Evolutionary conservation across 2,329 filamentous ascomycete genomes (phyloP).

Genomic region (Tolypocladium endophyticum): DNA sequence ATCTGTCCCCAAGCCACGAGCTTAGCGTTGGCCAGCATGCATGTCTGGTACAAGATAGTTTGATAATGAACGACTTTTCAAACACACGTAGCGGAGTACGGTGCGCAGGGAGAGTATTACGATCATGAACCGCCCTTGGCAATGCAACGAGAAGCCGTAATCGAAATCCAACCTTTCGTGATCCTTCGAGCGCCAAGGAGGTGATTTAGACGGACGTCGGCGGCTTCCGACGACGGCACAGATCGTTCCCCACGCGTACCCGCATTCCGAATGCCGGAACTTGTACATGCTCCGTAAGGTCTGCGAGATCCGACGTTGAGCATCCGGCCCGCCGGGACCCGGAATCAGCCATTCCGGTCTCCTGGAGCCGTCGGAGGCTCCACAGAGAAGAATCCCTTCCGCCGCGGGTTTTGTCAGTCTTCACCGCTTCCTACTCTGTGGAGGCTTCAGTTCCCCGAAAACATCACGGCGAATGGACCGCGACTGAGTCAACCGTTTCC

Average conservation of each 20-base stretch:
- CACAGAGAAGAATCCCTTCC: not conserved
- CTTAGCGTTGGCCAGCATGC: not conserved
- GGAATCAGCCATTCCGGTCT: not conserved
- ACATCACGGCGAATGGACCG: not conserved
- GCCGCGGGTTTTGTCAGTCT: not conserved
- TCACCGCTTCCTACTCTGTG: not conserved
- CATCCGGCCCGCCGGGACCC: not conserved
- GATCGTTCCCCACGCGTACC: not conserved
- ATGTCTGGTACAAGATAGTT: not conserved
- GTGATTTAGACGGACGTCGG: not conserved
- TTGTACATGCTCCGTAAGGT: too few relatives aligned
- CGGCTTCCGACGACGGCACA: not conserved
- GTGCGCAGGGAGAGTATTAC: not conserved
- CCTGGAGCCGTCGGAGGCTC: not conserved
- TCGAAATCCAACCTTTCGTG: not conserved
- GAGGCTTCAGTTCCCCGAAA: not conserved
- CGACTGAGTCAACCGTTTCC: not conserved
- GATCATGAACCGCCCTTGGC: not conserved
- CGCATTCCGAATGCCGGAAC: not conserved
- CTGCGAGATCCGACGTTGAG: not conserved
- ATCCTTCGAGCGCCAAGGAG: not conserved
- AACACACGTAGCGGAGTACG: not conserved
- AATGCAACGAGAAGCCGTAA: not conserved
- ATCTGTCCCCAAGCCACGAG: not conserved
- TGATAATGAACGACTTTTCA: not conserved